Percentiles rank a stretch among this genome's conserved stretches.
Conservation (phyloP, 2,329 filamentous ascomycete species). For the Aspergillus tubingensis region DNA sequence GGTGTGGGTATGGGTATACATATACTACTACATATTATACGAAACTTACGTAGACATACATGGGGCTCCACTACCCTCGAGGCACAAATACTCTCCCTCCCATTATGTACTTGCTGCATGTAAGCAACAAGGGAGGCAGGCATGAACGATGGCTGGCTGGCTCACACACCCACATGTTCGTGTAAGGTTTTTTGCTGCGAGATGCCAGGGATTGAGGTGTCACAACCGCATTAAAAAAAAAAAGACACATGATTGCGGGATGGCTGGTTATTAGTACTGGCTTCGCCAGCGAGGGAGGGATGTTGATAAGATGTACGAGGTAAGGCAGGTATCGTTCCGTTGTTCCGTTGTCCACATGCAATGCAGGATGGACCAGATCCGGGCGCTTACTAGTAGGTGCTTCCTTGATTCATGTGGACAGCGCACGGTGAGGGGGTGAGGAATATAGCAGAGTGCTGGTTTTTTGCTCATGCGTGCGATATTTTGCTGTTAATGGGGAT, state of each 20-base stretch:
- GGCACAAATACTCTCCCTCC: background rate
- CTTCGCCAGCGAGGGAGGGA: background rate
- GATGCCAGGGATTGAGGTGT: background rate
- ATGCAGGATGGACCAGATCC: no score
- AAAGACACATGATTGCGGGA: background rate
- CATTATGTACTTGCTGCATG: background rate
- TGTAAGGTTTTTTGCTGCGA: constrained; percentile 6
- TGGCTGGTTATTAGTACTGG: background rate
- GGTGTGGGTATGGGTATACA: constrained; percentile 7
- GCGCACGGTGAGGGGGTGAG: no score
- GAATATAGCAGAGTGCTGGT: no score
- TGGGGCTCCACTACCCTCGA: background rate
- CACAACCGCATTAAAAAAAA: background rate
- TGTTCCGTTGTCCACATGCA: no score
- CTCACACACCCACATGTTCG: constrained; percentile 7
- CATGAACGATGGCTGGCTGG: background rate
- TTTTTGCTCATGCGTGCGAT: no score
- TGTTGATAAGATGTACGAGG: background rate
- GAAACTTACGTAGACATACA: background rate
- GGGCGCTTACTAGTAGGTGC: no score
- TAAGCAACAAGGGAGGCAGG: background rate
- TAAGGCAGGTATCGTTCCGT: no score
- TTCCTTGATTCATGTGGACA: no score
- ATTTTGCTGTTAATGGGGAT: no score
- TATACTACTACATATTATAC: no score